phyloP scores from a whole-genome alignment of 208 protist genomes.

The Angomonas desouzai region DNA sequence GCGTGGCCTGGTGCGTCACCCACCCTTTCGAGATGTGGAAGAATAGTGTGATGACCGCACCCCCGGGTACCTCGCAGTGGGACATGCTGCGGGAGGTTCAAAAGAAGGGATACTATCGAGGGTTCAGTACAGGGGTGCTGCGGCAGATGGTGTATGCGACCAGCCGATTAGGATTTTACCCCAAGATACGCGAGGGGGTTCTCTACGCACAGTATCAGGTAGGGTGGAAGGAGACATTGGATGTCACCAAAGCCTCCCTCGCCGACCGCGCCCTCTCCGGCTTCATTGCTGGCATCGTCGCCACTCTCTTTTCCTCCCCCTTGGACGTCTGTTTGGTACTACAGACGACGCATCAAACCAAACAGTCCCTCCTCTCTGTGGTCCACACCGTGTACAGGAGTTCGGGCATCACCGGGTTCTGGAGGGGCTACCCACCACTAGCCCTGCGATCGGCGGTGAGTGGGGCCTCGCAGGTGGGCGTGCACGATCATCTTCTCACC shows the following conservation, averaged over 20 bases:
- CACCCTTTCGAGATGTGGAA: constrained; percentile 94
- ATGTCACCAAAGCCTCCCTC: constrained; percentile 46
- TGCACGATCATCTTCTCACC: constrained; percentile 89
- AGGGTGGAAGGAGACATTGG: constrained; percentile 34
- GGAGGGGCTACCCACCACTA: constrained; percentile 78
- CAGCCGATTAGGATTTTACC: constrained; percentile 84
- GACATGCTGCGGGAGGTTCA: constrained; percentile 36
- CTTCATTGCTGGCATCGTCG: constrained; percentile 67
- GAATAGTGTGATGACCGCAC: constrained; percentile 83
- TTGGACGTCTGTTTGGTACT: constrained; percentile 90
- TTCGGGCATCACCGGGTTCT: constrained; percentile 66
- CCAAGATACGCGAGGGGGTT: constrained; percentile 81
- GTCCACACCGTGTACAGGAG: constrained; percentile 31
- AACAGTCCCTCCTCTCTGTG: constrained; percentile 47
- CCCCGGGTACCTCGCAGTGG: constrained; percentile 41
- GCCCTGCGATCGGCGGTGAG: constrained; percentile 76
- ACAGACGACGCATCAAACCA: constrained; percentile 69
- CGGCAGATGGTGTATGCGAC: constrained; percentile 90
- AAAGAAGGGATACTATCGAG: constrained; percentile 73
- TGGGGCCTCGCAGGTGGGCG: constrained; percentile 84
- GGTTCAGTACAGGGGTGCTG: constrained; percentile 64
- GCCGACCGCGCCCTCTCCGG: constrained; percentile 75
- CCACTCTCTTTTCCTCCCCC: constrained; percentile 83
- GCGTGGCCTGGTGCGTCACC: constrained; percentile 85
- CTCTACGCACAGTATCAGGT: constrained; percentile 37